A percentile compares a stretch with the other conserved stretches of the same genome.
Conservation (phyloP, 2,329 filamentous ascomycete genomes). For the Hypocreales sp. region DNA sequence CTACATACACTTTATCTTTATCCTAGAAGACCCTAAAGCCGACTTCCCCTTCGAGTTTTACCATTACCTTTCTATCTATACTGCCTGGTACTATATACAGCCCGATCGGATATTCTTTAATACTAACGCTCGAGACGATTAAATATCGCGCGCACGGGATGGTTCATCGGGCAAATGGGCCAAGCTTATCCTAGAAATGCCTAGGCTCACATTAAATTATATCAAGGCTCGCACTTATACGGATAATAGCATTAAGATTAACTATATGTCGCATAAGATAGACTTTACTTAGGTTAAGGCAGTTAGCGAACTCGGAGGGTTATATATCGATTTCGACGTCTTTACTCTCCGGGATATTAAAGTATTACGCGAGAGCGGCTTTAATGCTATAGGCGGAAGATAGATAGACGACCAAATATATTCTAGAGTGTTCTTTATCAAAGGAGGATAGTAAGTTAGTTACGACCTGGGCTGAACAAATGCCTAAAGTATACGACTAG, state of each 20-base stretch:
- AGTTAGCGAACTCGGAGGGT: conserved; percentile 7
- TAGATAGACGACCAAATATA: background rate
- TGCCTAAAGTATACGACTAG: background rate
- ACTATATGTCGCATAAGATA: conserved; percentile 6
- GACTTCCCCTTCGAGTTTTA: conserved; percentile 10
- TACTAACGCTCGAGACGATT: conserved; percentile 8
- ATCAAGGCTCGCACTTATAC: conserved; percentile 4
- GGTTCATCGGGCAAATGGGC: conserved; percentile 7
- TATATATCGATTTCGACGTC: conserved; percentile 10
- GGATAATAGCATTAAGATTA: conserved; percentile 5
- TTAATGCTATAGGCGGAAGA: background rate
- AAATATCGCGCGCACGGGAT: conserved; percentile 3
- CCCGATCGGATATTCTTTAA: conserved; percentile 11
- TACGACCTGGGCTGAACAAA: background rate
- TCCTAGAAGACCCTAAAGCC: conserved; percentile 5
- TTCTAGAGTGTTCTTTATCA: background rate
- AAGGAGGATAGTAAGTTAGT: background rate
- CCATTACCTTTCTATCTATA: conserved; percentile 11
- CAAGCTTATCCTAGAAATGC: conserved; percentile 8
- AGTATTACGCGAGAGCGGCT: conserved; percentile 3
- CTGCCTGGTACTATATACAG: conserved; percentile 6
- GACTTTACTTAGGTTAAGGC: conserved; percentile 9
- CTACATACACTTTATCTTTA: conserved; percentile 10
- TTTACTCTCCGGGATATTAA: conserved; percentile 5
- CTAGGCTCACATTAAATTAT: conserved; percentile 17